phyloP scores from a whole-genome alignment of 164 flowering plant genomes.

The Magnolia changhungtana region DNA sequence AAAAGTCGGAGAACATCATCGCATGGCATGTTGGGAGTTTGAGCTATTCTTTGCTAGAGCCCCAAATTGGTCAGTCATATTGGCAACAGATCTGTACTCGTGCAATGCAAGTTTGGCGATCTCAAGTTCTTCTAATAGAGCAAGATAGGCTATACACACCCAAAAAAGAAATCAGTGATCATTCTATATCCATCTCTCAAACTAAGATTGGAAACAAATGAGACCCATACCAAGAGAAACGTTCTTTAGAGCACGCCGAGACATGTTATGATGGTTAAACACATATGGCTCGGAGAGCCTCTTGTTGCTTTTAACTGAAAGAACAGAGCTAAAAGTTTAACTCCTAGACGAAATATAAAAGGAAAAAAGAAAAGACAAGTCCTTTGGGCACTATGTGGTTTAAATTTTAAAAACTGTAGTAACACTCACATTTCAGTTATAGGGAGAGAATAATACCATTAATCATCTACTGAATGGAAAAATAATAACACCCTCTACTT shows the following conservation, averaged over 20 bases:
- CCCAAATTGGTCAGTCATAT: slow-evolving; percentile 94
- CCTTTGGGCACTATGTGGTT: too few relatives aligned
- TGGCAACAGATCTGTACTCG: slow-evolving; percentile 79
- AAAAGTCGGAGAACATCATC: slow-evolving; percentile 90
- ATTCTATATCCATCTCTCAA: neutral
- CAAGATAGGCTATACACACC: slow-evolving; percentile 60
- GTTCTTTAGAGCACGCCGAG: slow-evolving; percentile 86
- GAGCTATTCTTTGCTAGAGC: slow-evolving; percentile 80
- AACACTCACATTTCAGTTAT: too few relatives aligned
- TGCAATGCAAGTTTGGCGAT: slow-evolving; percentile 57
- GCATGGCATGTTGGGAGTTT: slow-evolving; percentile 65
- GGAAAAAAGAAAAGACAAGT: too few relatives aligned
- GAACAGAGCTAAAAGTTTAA: slow-evolving; percentile 1
- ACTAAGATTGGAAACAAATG: neutral
- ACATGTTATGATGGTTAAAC: slow-evolving; percentile 77
- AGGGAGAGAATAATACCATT: too few relatives aligned
- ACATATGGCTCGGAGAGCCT: slow-evolving; percentile 69
- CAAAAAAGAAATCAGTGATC: neutral
- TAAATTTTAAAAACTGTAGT: too few relatives aligned
- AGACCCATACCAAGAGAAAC: slow-evolving; percentile 59
- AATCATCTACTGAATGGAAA: too few relatives aligned
- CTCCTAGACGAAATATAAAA: too few relatives aligned
- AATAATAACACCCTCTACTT: neutral
- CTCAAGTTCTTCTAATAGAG: slow-evolving; percentile 63
- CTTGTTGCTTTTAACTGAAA: slow-evolving; percentile 62